These are phyloP conservation scores for Fraxinus quadrangulata DNA, from an alignment of 257 asterid genomes.

Conservation along the genomic window DNA sequence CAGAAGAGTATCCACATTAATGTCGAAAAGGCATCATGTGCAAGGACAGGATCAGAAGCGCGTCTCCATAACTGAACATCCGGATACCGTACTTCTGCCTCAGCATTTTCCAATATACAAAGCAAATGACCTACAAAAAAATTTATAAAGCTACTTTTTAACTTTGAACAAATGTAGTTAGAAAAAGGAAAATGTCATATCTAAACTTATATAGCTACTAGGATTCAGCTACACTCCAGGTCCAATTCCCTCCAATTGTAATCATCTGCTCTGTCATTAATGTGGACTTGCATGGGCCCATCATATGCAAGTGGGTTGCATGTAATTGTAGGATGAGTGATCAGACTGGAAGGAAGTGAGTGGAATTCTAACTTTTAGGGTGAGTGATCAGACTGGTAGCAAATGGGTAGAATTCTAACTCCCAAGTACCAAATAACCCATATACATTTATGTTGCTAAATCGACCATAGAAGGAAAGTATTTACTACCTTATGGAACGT, in stretches of 20 bases:
- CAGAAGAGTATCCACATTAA: conserved; percentile 97
- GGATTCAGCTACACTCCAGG: background rate
- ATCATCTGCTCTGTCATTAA: conserved; percentile 5
- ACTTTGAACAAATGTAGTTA: background rate
- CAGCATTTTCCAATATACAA: conserved; percentile 59
- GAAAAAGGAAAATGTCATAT: background rate
- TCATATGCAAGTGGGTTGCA: conserved; percentile 10
- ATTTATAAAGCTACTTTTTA: background rate
- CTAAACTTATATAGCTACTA: background rate
- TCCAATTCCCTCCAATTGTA: conserved; percentile 5
- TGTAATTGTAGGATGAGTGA: conserved; percentile 5
- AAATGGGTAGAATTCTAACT: background rate
- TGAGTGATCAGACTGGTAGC: background rate
- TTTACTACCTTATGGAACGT: background rate
- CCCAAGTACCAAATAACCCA: background rate
- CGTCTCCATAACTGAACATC: conserved; percentile 79
- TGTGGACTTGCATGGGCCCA: conserved; percentile 25
- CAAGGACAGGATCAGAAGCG: conserved; percentile 79
- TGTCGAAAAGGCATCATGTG: conserved; percentile 85
- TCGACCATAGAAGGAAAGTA: background rate
- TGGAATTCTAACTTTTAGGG: background rate
- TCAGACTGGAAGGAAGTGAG: background rate
- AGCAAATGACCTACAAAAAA: conserved; percentile 56
- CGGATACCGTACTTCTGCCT: conserved; percentile 51
- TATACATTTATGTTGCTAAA: conserved; percentile 10